Conservation (phyloP, 2,329 filamentous ascomycete genomes). For the Scedosporium boydii region DNA sequence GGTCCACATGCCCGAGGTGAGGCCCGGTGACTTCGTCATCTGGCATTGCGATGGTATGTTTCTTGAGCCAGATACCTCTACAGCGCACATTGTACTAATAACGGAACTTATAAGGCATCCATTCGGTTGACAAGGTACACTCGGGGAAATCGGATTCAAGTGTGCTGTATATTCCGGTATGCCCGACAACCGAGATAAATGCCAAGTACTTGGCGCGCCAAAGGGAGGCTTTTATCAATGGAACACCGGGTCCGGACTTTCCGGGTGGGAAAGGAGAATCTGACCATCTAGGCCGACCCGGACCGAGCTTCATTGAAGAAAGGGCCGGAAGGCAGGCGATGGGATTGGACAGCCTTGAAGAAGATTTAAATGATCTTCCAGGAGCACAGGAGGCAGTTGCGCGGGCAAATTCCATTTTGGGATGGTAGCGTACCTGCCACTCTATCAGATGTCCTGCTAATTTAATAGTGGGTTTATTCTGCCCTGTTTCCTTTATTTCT, state of each 20-base stretch:
- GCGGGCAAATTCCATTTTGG: neutral
- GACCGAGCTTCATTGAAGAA: neutral
- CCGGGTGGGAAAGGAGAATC: slow-evolving; percentile 62
- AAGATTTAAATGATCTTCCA: neutral
- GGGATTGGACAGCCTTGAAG: slow-evolving; percentile 31
- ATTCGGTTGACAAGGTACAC: slow-evolving; percentile 76
- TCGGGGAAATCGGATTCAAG: slow-evolving; percentile 63
- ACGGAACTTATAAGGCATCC: slow-evolving; percentile 40
- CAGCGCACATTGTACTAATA: slow-evolving; percentile 7
- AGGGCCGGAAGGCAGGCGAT: slow-evolving; percentile 29
- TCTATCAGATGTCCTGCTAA: neutral
- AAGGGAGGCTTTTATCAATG: slow-evolving; percentile 58
- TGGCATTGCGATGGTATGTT: slow-evolving; percentile 70
- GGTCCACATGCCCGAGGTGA: slow-evolving; percentile 58
- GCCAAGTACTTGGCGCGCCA: slow-evolving; percentile 62
- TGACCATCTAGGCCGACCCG: slow-evolving; percentile 36
- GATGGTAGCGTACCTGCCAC: neutral
- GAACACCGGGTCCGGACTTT: slow-evolving; percentile 61
- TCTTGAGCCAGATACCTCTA: slow-evolving; percentile 6
- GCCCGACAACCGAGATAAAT: slow-evolving; percentile 68
- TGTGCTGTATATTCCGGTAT: slow-evolving; percentile 83
- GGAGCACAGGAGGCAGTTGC: neutral
- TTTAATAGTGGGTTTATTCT: no score
- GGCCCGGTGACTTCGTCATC: slow-evolving; percentile 67
- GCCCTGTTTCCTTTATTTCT: no score